Conservation (phyloP, 371 early-diverging fungal species). For the Lichtheimia ornata region DNA sequence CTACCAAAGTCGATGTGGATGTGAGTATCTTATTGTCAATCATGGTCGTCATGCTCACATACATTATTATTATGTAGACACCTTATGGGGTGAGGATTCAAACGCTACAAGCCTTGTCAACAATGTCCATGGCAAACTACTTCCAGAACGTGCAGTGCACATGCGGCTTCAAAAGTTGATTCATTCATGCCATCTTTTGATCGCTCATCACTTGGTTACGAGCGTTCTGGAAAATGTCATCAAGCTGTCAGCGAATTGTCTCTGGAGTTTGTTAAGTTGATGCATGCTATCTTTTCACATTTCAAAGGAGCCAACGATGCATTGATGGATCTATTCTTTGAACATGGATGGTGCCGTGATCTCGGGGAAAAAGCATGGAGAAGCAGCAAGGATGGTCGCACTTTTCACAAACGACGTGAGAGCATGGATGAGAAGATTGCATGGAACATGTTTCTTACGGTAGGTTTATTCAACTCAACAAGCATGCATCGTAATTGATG, state of each 20-base stretch:
- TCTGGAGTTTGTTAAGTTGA: slow-evolving; percentile 47
- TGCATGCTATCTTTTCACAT: slow-evolving; percentile 53
- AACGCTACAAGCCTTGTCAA: slow-evolving; percentile 48
- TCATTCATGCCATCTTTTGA: slow-evolving; percentile 48
- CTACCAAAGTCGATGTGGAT: slow-evolving; percentile 57
- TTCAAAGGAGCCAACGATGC: slow-evolving; percentile 55
- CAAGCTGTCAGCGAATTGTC: slow-evolving; percentile 48
- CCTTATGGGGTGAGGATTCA: slow-evolving; percentile 57
- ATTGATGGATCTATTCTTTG: slow-evolving; percentile 54
- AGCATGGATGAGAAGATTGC: slow-evolving; percentile 50
- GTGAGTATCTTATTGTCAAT: slow-evolving; percentile 18
- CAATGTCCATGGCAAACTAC: slow-evolving; percentile 51
- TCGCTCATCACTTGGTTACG: slow-evolving; percentile 44
- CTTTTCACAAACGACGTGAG: slow-evolving; percentile 40
- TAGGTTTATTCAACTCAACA: slow-evolving; percentile 11
- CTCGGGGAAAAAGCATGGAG: slow-evolving; percentile 53
- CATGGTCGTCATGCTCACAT: neutral
- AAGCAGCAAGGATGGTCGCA: slow-evolving; percentile 45
- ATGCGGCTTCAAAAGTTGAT: slow-evolving; percentile 52
- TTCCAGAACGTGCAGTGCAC: slow-evolving; percentile 56
- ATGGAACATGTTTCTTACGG: slow-evolving; percentile 50
- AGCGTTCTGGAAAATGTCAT: slow-evolving; percentile 46
- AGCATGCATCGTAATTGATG: neutral
- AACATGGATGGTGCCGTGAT: slow-evolving; percentile 55
- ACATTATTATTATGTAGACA: slow-evolving; percentile 27